These are phyloP conservation scores for Russula lepida DNA, from an alignment of 768 basidiomycete genomes.

Conservation along the genomic window DNA sequence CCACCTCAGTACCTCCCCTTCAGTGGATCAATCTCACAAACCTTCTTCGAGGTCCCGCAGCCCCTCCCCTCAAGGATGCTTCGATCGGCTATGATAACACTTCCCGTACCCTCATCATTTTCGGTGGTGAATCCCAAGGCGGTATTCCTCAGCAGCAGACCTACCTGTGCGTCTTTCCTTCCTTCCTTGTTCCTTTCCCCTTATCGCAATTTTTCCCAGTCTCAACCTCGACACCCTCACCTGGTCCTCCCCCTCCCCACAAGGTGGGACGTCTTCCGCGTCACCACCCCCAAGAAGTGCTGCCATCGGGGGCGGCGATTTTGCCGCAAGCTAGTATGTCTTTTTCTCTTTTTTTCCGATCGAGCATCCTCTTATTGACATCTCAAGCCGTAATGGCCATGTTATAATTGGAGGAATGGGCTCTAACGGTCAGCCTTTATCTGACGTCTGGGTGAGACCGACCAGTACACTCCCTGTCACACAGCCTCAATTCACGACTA, in stretches of 20 bases:
- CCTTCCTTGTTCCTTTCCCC: neutral
- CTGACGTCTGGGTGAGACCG: conserved; percentile 64
- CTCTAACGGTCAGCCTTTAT: conserved; percentile 42
- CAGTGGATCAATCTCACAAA: conserved; percentile 64
- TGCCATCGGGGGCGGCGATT: conserved; percentile 57
- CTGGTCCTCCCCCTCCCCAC: conserved; percentile 54
- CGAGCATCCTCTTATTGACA: conserved; percentile 18
- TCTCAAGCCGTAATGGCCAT: conserved; percentile 59
- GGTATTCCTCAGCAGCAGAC: conserved; percentile 57
- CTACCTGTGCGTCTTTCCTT: conserved; percentile 45
- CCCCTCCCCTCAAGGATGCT: conserved; percentile 59
- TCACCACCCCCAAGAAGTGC: conserved; percentile 57
- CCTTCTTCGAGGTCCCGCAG: conserved; percentile 44
- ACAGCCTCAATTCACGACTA: conserved; percentile 11
- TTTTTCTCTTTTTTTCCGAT: conserved; percentile 1
- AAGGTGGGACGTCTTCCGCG: conserved; percentile 33
- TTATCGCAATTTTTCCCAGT: conserved; percentile 30
- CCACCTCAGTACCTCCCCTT: conserved; percentile 49
- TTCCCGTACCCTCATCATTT: conserved; percentile 56
- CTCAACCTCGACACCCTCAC: conserved; percentile 51
- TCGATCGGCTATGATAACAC: conserved; percentile 48
- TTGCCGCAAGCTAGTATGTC: conserved; percentile 76
- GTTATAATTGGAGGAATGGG: conserved; percentile 66
- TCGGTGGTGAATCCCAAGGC: conserved; percentile 65
- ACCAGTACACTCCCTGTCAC: conserved; percentile 6